These are phyloP conservation scores for Coprinopsis strossmayeri DNA, from an alignment of 768 basidiomycete genomes.

Conservation along the genomic window DNA sequence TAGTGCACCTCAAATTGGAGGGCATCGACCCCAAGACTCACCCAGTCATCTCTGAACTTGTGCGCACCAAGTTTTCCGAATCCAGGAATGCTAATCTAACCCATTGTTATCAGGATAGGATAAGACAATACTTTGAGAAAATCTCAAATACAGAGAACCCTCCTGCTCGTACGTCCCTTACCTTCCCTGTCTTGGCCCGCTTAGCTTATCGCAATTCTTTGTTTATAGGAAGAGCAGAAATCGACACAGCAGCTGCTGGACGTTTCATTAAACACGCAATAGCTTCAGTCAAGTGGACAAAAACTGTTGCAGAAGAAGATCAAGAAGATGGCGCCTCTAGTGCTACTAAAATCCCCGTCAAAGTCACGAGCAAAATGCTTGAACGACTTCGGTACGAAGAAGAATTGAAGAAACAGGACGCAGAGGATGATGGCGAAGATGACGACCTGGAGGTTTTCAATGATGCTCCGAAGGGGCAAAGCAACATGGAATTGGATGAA, in stretches of 20 bases:
- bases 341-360: conserved; percentile 36
- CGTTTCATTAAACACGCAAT: conserved; percentile 86
- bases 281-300: conserved; percentile 45
- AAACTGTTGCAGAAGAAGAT: conserved; percentile 26
- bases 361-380: conserved; percentile 69
- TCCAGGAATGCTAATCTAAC: not conserved
- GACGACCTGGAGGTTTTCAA: conserved; percentile 32
- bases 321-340: conserved; percentile 18
- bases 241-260: conserved; percentile 75
- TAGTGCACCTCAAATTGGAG: conserved; percentile 76
- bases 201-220: not conserved
- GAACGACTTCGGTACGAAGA: conserved; percentile 60
- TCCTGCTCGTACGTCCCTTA: conserved; percentile 38
- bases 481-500: not conserved
- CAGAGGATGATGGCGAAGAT: conserved; percentile 34
- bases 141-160: conserved; percentile 71
- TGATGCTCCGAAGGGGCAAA: conserved; percentile 23
- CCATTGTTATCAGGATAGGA: conserved; percentile 49
- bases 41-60: conserved; percentile 68
- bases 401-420: conserved; percentile 45
- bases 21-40: conserved; percentile 79
- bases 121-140: conserved; percentile 79
- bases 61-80: too few species aligned
- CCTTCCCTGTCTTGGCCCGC: not conserved
- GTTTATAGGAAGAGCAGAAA: conserved; percentile 30